A percentile compares a stretch with the other conserved stretches of the same genome.
Conservation (phyloP, 805 yeast genomes). For the Tetrapisispora fleetii region DNA sequence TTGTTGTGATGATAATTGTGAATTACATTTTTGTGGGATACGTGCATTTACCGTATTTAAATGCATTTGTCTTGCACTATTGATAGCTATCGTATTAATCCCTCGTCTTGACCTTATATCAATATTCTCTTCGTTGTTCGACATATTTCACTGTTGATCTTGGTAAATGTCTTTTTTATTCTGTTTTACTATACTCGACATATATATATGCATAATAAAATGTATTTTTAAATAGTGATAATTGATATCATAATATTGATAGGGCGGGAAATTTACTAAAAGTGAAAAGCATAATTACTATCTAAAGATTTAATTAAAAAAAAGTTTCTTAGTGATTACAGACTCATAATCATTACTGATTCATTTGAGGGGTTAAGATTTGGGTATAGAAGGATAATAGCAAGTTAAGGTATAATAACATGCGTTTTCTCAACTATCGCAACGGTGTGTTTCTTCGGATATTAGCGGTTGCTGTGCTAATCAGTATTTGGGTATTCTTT, state of each 20-base stretch:
- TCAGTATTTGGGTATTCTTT: conserved; percentile 18
- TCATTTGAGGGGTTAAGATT: too few species aligned
- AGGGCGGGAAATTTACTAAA: not conserved
- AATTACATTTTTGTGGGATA: conserved; percentile 9
- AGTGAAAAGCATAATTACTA: too few species aligned
- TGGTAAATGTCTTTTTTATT: too few species aligned
- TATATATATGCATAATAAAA: too few species aligned
- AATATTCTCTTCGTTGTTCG: not conserved
- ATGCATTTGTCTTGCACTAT: conserved; percentile 57
- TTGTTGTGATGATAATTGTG: not conserved
- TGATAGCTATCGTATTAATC: conserved; percentile 39
- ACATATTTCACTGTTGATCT: not conserved
- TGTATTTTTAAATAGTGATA: not conserved
- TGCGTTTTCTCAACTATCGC: not conserved
- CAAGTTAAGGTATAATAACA: not conserved
- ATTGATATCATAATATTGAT: too few species aligned
- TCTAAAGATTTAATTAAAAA: not conserved
- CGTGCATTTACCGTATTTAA: conserved; percentile 30
- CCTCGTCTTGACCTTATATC: not conserved
- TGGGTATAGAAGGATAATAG: too few species aligned
- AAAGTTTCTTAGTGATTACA: not conserved
- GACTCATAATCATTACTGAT: too few species aligned
- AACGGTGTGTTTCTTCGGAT: conserved; percentile 4
- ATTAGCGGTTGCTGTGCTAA: conserved; percentile 10
- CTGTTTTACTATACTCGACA: not conserved